Evolutionary conservation across 1,284 basidiomycete genomes (phyloP).

Genomic region (Thelephora terrestris): DNA sequence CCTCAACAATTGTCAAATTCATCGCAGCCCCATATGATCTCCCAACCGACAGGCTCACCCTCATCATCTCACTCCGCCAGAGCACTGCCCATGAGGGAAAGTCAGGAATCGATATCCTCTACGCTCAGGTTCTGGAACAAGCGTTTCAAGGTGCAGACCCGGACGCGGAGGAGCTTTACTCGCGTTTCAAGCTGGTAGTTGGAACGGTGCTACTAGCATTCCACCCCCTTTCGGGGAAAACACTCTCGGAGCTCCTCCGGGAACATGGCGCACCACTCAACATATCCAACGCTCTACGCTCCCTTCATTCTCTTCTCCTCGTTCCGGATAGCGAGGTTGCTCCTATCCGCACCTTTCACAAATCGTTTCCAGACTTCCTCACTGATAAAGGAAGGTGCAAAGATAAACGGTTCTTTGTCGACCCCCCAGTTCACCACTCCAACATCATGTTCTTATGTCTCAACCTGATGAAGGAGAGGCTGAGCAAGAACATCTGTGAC

Average conservation of each 20-base stretch:
- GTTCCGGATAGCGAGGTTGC: too few relatives aligned
- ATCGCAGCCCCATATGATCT: not conserved
- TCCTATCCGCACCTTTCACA: too few relatives aligned
- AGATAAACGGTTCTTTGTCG: too few relatives aligned
- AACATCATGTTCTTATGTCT: too few relatives aligned
- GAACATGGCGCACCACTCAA: too few relatives aligned
- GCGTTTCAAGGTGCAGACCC: constrained; percentile 3
- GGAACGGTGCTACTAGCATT: not conserved
- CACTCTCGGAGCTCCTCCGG: not conserved
- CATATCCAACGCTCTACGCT: not conserved
- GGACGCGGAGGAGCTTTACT: not conserved
- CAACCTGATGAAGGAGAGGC: too few relatives aligned
- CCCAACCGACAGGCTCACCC: constrained; percentile 1
- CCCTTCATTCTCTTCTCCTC: not conserved
- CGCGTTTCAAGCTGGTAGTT: not conserved
- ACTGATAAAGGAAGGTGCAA: too few relatives aligned
- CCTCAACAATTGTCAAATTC: constrained; percentile 6
- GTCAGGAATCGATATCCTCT: constrained; percentile 7
- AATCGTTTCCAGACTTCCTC: too few relatives aligned
- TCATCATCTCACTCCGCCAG: constrained; percentile 2
- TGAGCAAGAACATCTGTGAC: too few relatives aligned
- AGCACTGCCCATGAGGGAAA: not conserved
- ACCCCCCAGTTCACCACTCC: too few relatives aligned
- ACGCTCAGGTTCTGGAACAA: constrained; percentile 6
- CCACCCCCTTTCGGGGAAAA: not conserved